A percentile compares a stretch with the other conserved stretches of the same genome.
Conservation (phyloP, 331 rosid genomes). For the Malus hybrid region DNA sequence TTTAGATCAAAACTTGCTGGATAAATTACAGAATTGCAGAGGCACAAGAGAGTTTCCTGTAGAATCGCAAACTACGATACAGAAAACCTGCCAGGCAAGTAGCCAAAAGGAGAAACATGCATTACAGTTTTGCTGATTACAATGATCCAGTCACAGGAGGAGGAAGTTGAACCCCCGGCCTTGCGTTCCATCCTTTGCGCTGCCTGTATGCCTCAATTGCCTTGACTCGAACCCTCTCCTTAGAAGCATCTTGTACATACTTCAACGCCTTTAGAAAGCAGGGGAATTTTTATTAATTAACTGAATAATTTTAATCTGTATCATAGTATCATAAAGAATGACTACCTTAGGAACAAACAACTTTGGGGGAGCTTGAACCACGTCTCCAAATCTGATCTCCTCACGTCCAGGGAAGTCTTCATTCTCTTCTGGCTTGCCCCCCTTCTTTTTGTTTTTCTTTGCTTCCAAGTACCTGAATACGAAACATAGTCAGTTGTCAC, state of each 20-base stretch:
- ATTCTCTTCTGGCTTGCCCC: conserved; percentile 28
- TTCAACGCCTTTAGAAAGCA: conserved; percentile 47
- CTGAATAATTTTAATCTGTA: conserved; percentile 1
- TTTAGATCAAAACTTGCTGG: background rate
- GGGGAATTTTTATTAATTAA: conserved; percentile 2
- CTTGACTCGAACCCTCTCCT: conserved; percentile 69
- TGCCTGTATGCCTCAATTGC: conserved; percentile 76
- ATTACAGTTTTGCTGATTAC: background rate
- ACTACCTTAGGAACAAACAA: conserved; percentile 62
- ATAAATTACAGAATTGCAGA: conserved; percentile 8
- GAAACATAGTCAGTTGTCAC: conserved; percentile 1
- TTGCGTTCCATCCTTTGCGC: conserved; percentile 71
- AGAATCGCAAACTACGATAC: background rate
- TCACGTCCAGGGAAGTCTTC: conserved; percentile 63
- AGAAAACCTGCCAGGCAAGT: background rate
- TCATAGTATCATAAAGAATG: background rate
- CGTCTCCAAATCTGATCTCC: conserved; percentile 75
- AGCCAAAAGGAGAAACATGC: background rate
- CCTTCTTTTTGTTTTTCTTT: conserved; percentile 62
- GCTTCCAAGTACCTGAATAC: conserved; percentile 55
- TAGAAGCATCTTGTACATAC: conserved; percentile 56
- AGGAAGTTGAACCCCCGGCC: conserved; percentile 74
- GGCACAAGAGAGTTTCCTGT: background rate
- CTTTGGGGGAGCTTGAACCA: conserved; percentile 89
- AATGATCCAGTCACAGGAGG: conserved; percentile 13